Percentiles rank a stretch among this genome's conserved stretches.
These are phyloP conservation scores for Wickerhamiella sergipiensis DNA, from an alignment of 805 yeast species.

Conservation along the genomic window DNA sequence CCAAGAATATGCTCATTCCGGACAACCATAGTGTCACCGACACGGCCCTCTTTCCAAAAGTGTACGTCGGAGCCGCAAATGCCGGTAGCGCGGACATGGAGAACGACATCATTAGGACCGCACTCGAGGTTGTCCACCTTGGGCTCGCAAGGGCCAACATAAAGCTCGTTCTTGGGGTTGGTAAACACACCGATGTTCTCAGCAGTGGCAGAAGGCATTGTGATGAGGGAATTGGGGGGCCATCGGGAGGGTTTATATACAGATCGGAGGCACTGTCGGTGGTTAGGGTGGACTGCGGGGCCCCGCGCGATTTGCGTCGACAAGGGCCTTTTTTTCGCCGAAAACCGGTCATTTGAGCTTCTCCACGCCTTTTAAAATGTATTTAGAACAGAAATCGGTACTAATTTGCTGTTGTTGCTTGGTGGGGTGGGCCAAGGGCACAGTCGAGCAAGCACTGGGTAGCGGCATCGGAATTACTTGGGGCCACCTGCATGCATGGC, in stretches of 20 bases:
- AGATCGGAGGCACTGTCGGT: background rate
- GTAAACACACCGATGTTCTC: constrained; percentile 23
- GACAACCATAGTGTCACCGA: constrained; percentile 41
- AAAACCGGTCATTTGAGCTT: background rate
- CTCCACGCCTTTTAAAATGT: background rate
- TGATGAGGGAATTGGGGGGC: background rate
- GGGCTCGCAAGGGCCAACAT: constrained; percentile 20
- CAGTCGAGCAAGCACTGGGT: background rate
- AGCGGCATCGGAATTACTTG: background rate
- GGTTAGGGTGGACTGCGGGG: background rate
- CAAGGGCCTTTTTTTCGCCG: background rate
- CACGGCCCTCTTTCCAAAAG: constrained; percentile 51
- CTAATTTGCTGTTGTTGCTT: background rate
- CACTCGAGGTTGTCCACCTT: constrained; percentile 12
- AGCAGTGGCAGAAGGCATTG: background rate
- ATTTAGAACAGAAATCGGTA: background rate
- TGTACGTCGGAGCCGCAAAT: constrained; percentile 68
- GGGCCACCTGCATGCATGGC: background rate
- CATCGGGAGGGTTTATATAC: background rate
- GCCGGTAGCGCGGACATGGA: constrained; percentile 52
- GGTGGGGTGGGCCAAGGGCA: background rate
- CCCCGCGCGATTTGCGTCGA: background rate
- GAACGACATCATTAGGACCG: constrained; percentile 33
- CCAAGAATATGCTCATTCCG: constrained; percentile 46
- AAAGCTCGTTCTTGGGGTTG: constrained; percentile 23